Evolutionary conservation across 108 stramenopile genomes (phyloP).

Genomic region (Licmophora abbreviata): DNA sequence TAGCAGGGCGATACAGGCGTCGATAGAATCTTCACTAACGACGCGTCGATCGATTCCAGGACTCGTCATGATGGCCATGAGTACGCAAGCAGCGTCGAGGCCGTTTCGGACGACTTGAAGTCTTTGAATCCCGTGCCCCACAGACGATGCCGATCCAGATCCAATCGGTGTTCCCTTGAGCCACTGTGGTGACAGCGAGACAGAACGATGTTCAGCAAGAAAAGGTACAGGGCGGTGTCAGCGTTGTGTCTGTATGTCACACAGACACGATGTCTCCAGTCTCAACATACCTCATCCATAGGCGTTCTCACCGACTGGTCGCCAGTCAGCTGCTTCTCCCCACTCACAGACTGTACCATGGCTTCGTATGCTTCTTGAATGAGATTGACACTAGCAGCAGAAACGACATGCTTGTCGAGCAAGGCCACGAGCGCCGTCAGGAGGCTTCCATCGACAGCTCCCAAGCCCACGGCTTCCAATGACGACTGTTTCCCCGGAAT

Average conservation of each 20-base stretch:
- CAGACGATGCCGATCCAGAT: neutral
- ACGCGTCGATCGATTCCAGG: constrained; percentile 69
- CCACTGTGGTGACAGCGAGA: neutral
- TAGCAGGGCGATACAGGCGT: constrained; percentile 64
- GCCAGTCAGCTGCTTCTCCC: constrained; percentile 5
- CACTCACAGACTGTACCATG: neutral
- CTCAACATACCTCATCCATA: neutral
- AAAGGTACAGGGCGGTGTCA: neutral
- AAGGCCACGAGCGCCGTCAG: constrained; percentile 7
- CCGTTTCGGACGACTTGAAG: constrained; percentile 13
- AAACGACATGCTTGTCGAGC: constrained; percentile 25
- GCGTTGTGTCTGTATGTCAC: neutral
- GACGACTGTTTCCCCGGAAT: too few relatives aligned
- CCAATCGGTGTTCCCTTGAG: neutral
- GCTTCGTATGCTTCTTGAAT: constrained; percentile 20
- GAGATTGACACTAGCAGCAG: constrained; percentile 17
- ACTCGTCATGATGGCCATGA: constrained; percentile 70
- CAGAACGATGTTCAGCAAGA: neutral
- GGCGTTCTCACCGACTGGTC: constrained; percentile 4
- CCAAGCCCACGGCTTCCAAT: neutral
- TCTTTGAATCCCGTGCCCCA: constrained; percentile 3
- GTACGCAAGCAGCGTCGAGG: constrained; percentile 67
- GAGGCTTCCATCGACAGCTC: neutral
- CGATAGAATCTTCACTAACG: constrained; percentile 80
- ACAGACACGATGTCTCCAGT: neutral